These are phyloP conservation scores for Panaeolus papilionaceus DNA, from an alignment of 768 basidiomycete genomes.

Conservation along the genomic window DNA sequence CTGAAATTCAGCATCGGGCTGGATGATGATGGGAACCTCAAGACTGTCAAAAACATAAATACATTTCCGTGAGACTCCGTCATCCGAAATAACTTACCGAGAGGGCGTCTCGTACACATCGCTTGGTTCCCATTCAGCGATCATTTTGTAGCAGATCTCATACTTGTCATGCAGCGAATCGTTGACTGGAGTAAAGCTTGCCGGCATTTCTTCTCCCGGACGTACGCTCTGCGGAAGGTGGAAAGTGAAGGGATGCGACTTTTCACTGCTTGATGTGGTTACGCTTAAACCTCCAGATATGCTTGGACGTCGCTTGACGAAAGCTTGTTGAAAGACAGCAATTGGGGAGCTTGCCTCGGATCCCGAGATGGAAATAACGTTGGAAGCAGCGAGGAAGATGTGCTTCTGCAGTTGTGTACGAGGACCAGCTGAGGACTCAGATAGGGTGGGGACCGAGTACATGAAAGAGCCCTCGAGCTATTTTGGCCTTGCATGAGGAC, in stretches of 20 bases:
- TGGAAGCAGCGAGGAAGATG: conserved; percentile 57
- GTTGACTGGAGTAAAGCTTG: conserved; percentile 54
- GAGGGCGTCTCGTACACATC: conserved; percentile 49
- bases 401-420: conserved; percentile 40
- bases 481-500: neutral
- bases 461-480: conserved; percentile 72
- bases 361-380: conserved; percentile 47
- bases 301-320: conserved; percentile 53
- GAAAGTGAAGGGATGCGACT: conserved; percentile 58
- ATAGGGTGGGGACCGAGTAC: conserved; percentile 39
- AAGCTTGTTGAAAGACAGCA: conserved; percentile 51
- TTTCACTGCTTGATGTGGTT: conserved; percentile 39
- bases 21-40: conserved; percentile 68
- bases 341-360: conserved; percentile 36
- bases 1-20: conserved; percentile 65
- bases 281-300: conserved; percentile 41
- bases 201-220: conserved; percentile 65
- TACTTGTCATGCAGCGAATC: conserved; percentile 36
- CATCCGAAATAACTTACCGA: conserved; percentile 47
- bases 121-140: conserved; percentile 62
- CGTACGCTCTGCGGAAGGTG: conserved; percentile 56
- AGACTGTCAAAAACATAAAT: conserved; percentile 45
- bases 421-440: conserved; percentile 25
- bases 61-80: neutral
- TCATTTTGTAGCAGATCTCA: conserved; percentile 60